These are phyloP conservation scores for Barbatosphaeria neglecta DNA, from an alignment of 495 filamentous ascomycete species.

Conservation along the genomic window DNA sequence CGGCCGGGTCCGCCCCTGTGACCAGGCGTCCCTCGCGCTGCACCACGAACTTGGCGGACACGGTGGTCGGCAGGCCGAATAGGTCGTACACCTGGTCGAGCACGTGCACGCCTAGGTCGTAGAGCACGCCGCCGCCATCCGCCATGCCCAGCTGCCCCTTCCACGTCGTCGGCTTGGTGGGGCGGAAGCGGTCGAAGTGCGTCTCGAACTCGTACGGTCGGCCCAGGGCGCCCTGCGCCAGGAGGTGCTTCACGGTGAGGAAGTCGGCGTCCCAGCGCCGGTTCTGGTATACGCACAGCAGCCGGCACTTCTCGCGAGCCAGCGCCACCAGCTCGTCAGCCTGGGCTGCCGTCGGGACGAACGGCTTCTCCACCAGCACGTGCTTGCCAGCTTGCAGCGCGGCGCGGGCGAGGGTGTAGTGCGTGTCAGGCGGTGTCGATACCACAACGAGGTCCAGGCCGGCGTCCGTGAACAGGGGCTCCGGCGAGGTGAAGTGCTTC, in stretches of 20 bases:
- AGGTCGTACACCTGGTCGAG: constrained; percentile 69
- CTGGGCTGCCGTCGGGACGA: constrained; percentile 61
- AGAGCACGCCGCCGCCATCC: constrained; percentile 61
- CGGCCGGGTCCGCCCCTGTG: constrained; percentile 31
- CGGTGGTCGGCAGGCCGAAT: constrained; percentile 62
- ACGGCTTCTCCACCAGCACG: constrained; percentile 84
- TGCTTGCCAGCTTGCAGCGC: constrained; percentile 69
- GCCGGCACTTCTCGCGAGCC: constrained; percentile 46
- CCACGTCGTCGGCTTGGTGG: constrained; percentile 50
- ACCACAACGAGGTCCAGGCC: constrained; percentile 62
- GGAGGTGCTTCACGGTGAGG: constrained; percentile 54
- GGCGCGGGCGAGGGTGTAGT: constrained; percentile 52
- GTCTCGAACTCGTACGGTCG: constrained; percentile 64
- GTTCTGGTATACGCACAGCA: constrained; percentile 81
- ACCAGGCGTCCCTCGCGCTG: constrained; percentile 42
- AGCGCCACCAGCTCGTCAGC: constrained; percentile 57
- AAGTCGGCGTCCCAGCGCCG: constrained; percentile 81
- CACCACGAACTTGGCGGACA: constrained; percentile 57
- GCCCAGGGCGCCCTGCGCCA: constrained; percentile 45
- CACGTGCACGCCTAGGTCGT: constrained; percentile 76
- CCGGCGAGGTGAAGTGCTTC: constrained; percentile 49
- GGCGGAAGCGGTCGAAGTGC: constrained; percentile 73
- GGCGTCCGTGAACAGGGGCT: constrained; percentile 53
- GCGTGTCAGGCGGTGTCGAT: constrained; percentile 64
- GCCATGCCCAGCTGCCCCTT: constrained; percentile 48